Conservation (phyloP, 2,329 filamentous ascomycete species). For the Ceratocystis diversiconidia region DNA sequence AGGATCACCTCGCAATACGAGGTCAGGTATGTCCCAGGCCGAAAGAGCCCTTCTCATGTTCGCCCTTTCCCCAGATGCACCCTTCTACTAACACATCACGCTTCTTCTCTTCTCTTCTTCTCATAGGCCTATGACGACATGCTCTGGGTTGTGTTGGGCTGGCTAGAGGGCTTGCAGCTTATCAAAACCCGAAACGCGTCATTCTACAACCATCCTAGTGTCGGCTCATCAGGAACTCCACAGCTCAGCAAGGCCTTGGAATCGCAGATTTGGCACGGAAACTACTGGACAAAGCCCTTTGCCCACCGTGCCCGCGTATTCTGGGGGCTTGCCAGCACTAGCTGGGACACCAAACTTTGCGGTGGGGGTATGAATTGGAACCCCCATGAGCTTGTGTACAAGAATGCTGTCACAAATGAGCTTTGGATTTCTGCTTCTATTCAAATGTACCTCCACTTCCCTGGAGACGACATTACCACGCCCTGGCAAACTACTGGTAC, state of each 20-base stretch:
- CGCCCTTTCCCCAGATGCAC: not conserved
- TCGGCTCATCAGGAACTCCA: constrained; percentile 20
- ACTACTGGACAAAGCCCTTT: constrained; percentile 60
- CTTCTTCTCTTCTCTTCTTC: not conserved
- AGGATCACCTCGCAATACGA: constrained; percentile 61
- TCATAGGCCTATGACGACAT: constrained; percentile 79
- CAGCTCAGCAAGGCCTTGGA: constrained; percentile 25
- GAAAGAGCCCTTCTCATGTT: not conserved
- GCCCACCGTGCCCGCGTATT: constrained; percentile 73
- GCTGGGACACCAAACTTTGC: constrained; percentile 74
- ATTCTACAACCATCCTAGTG: constrained; percentile 36
- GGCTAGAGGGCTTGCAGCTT: constrained; percentile 72
- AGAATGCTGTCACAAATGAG: constrained; percentile 93
- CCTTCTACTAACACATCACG: constrained; percentile 12
- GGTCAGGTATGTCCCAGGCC: constrained; percentile 31
- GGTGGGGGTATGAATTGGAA: constrained; percentile 87
- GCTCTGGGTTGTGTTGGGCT: constrained; percentile 85
- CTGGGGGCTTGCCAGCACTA: constrained; percentile 62
- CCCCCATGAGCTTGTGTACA: constrained; percentile 66
- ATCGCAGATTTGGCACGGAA: constrained; percentile 55
- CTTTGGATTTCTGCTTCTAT: constrained; percentile 74
- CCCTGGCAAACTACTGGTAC: constrained; percentile 37
- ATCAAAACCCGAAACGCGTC: constrained; percentile 52
- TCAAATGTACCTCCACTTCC: constrained; percentile 80
- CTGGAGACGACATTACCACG: constrained; percentile 59